Evolutionary conservation across 140 eudicot genomes (phyloP).

Genomic region (Eryngium alpinum): DNA sequence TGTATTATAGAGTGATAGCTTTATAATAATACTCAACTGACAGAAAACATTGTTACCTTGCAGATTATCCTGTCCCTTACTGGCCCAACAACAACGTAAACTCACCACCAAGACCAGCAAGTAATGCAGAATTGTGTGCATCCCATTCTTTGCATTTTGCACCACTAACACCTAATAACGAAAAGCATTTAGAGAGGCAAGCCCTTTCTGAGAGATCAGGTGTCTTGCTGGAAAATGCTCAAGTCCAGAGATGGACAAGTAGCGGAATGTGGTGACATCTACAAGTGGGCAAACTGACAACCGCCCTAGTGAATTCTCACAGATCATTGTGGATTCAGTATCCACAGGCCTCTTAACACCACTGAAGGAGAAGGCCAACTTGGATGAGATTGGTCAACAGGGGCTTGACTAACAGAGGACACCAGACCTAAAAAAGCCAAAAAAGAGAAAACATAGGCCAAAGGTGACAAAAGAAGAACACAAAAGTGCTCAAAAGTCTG

Average conservation of each 20-base stretch:
- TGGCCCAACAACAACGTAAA: conserved; percentile 34
- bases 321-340: conserved; percentile 30
- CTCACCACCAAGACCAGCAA: conserved; percentile 48
- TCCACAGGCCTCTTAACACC: conserved; percentile 33
- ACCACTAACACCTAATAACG: conserved; percentile 59
- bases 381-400: conserved; percentile 26
- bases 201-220: conserved; percentile 15
- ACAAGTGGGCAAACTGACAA: conserved; percentile 23
- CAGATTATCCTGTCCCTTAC: conserved; percentile 44
- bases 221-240: conserved; percentile 14
- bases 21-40: not conserved
- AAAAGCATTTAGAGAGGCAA: conserved; percentile 25
- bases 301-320: conserved; percentile 21
- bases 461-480: conserved; percentile 57
- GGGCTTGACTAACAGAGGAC: conserved; percentile 62
- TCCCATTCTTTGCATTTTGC: conserved; percentile 36
- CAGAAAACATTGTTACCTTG: conserved; percentile 1
- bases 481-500: conserved; percentile 35
- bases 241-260: conserved; percentile 28
- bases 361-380: conserved; percentile 24
- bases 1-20: not conserved
- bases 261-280: conserved; percentile 18
- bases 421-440: conserved; percentile 46
- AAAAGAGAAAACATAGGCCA: conserved; percentile 57
- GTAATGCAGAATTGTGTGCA: conserved; percentile 27